A percentile compares a stretch with the other conserved stretches of the same genome.
phyloP scores from a whole-genome alignment of 2,329 filamentous ascomycete species.

The Byssochlamys sp. region DNA sequence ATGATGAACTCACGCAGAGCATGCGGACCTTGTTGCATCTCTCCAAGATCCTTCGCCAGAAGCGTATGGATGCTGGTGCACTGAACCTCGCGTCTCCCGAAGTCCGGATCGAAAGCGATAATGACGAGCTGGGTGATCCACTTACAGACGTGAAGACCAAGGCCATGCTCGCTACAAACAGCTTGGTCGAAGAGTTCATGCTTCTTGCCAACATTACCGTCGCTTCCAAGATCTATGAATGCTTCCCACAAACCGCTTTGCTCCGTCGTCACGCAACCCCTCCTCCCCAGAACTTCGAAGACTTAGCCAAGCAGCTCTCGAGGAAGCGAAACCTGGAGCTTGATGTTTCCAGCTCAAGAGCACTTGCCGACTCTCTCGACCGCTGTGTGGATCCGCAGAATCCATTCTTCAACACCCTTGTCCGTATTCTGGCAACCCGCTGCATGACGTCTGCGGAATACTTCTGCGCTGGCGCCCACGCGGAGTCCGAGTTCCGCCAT shows the following conservation, averaged over 20 bases:
- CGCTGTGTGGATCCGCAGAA: constrained; percentile 67
- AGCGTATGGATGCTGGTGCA: constrained; percentile 91
- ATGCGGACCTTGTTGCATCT: constrained; percentile 81
- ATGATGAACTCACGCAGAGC: constrained; percentile 78
- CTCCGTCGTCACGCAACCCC: constrained; percentile 85
- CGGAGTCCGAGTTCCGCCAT: constrained; percentile 89
- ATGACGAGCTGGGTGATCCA: constrained; percentile 89
- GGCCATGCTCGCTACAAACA: constrained; percentile 86
- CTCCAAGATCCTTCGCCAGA: constrained; percentile 86
- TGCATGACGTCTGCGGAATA: constrained; percentile 99
- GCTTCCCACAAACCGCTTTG: constrained; percentile 90
- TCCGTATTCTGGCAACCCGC: constrained; percentile 91
- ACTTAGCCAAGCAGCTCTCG: constrained; percentile 79
- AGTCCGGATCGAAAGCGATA: constrained; percentile 89
- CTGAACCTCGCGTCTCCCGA: constrained; percentile 95
- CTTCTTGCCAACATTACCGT: constrained; percentile 94
- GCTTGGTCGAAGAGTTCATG: constrained; percentile 98
- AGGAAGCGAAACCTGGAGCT: constrained; percentile 75
- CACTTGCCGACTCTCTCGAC: constrained; percentile 88
- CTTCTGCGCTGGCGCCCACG: constrained; percentile 87
- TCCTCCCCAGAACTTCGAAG: constrained; percentile 92
- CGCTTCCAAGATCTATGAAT: constrained; percentile 75
- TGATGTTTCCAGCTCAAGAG: constrained; percentile 74
- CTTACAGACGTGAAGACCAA: constrained; percentile 89
- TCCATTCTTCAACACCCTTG: constrained; percentile 95